phyloP scores from a whole-genome alignment of 495 filamentous ascomycete species.

The Thermothielavioides terrestris region DNA sequence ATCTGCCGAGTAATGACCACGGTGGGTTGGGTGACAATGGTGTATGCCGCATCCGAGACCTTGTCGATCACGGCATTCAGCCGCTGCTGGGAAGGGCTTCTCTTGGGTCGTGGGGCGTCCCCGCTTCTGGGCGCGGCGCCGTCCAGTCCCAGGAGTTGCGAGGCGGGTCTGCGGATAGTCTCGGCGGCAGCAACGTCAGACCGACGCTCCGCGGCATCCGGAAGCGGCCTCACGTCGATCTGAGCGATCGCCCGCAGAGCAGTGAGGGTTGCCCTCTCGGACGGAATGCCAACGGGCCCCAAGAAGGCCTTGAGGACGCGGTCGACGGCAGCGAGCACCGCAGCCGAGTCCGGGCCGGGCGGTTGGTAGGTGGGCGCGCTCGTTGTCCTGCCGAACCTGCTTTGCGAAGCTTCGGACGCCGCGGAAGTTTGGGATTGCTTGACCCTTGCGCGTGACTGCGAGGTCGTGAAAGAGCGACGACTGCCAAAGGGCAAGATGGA shows the following conservation, averaged over 20 bases:
- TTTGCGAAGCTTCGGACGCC: background rate
- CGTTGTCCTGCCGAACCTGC: conserved; percentile 12
- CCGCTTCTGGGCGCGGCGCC: conserved; percentile 9
- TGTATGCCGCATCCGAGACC: conserved; percentile 49
- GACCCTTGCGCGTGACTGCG: conserved; percentile 13
- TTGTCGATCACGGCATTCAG: conserved; percentile 32
- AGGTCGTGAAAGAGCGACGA: conserved; percentile 21
- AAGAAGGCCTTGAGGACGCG: conserved; percentile 25
- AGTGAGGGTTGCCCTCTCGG: conserved; percentile 23
- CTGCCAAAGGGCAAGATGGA: too few species aligned
- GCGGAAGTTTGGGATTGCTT: conserved; percentile 11
- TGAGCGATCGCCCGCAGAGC: conserved; percentile 25
- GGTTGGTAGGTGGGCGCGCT: conserved; percentile 1
- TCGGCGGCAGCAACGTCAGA: conserved; percentile 9
- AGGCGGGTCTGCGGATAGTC: conserved; percentile 11
- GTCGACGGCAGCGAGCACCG: conserved; percentile 20
- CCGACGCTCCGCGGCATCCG: conserved; percentile 10
- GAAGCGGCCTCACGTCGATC: conserved; percentile 10
- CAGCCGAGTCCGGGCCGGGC: conserved; percentile 7
- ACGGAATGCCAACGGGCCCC: conserved; percentile 24
- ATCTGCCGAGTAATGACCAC: conserved; percentile 72
- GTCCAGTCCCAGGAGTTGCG: conserved; percentile 25
- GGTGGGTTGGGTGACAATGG: conserved; percentile 60
- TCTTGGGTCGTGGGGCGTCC: background rate
- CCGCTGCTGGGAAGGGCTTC: conserved; percentile 1